Percentiles rank a stretch among this genome's conserved stretches.
Evolutionary conservation across 805 yeast genomes (phyloP).

Genomic region (Kazachstania viticola): DNA sequence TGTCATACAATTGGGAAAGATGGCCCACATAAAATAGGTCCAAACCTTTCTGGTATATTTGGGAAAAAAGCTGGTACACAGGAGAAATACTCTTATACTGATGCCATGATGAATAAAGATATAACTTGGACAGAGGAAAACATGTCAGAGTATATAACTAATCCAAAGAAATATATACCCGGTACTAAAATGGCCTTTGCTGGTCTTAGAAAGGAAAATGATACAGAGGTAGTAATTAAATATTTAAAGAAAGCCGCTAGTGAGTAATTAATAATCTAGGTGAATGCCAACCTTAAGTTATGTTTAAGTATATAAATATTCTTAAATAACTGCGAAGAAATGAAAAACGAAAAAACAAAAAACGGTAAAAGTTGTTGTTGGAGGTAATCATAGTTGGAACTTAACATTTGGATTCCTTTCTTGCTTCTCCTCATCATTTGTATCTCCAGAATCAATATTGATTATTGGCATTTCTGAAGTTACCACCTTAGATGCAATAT

Average conservation of each 20-base stretch:
- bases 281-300: no score
- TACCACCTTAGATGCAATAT: neutral
- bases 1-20: conserved; percentile 96
- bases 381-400: neutral
- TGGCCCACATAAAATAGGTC: conserved; percentile 98
- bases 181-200: conserved; percentile 99
- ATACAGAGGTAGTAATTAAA: conserved; percentile 92
- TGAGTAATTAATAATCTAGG: no score
- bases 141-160: conserved; percentile 90
- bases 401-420: neutral
- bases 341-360: no score
- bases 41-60: conserved; percentile 90
- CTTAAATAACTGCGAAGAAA: no score
- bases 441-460: no score
- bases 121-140: conserved; percentile 80
- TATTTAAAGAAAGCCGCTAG: conserved; percentile 49
- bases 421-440: neutral
- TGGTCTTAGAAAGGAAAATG: conserved; percentile 98
- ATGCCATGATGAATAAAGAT: conserved; percentile 95
- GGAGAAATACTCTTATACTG: conserved; percentile 90
- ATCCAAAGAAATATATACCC: conserved; percentile 99
- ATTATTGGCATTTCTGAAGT: neutral
- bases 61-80: conserved; percentile 90
- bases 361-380: no score
- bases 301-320: no score